phyloP scores from a whole-genome alignment of 257 asterid species.

The Przewalskia tangutica region DNA sequence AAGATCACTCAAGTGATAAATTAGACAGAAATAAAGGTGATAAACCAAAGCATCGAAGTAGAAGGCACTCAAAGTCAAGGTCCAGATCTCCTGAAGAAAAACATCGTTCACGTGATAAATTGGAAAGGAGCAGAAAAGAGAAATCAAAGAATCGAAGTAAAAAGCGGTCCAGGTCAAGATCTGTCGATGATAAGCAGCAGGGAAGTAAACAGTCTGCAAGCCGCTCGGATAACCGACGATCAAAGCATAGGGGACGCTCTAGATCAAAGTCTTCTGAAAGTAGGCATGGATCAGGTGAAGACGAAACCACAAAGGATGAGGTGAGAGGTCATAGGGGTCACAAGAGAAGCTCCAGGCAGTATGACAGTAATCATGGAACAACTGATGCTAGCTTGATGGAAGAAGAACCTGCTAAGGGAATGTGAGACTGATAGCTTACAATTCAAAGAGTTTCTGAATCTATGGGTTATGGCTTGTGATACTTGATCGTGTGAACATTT shows the following conservation, averaged over 20 bases:
- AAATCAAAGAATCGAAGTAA: constrained; percentile 40
- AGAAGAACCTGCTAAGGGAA: constrained; percentile 9
- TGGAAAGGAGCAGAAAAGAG: constrained; percentile 38
- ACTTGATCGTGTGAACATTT: constrained; percentile 17
- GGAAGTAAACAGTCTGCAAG: constrained; percentile 26
- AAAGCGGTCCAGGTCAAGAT: constrained; percentile 35
- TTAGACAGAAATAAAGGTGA: constrained; percentile 36
- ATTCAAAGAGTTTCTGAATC: constrained; percentile 17
- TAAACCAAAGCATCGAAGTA: constrained; percentile 37
- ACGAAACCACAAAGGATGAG: constrained; percentile 28
- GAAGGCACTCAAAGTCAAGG: constrained; percentile 41
- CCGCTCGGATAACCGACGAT: constrained; percentile 38
- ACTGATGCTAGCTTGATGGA: constrained; percentile 10
- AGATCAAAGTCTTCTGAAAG: constrained; percentile 49
- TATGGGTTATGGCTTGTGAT: constrained; percentile 4
- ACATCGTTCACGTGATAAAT: constrained; percentile 21
- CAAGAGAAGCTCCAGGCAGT: constrained; percentile 10
- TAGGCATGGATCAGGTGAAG: constrained; percentile 25
- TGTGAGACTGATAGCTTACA: constrained; percentile 15
- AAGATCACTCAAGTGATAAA: constrained; percentile 23
- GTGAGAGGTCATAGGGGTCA: constrained; percentile 24
- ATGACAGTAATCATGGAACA: constrained; percentile 6
- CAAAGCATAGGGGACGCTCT: constrained; percentile 45
- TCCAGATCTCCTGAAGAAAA: constrained; percentile 38
- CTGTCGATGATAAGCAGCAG: constrained; percentile 17